Evolutionary conservation across 441 rosid genomes (phyloP).

Genomic region (Populus tomentosa): DNA sequence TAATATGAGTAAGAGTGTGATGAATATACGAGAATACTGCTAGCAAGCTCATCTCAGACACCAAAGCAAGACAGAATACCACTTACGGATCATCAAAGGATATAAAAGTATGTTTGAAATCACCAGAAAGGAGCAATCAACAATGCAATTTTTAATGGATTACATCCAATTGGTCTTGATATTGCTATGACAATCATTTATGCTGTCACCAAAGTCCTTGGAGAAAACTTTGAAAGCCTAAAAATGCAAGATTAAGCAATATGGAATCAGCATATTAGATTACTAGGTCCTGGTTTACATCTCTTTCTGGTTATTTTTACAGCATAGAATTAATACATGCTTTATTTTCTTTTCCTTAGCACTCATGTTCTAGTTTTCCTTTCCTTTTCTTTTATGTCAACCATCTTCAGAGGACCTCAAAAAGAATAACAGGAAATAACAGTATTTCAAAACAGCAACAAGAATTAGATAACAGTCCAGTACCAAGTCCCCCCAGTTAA

Average conservation of each 20-base stretch:
- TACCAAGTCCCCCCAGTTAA: background rate
- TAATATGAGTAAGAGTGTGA: constrained; percentile 16
- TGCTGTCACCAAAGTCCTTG: background rate
- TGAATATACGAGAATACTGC: background rate
- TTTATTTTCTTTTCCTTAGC: background rate
- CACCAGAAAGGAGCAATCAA: background rate
- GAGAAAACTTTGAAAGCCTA: background rate
- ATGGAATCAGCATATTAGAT: background rate
- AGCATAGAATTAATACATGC: background rate
- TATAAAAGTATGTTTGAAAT: background rate
- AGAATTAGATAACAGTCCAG: constrained; percentile 3
- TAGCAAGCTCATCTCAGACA: background rate
- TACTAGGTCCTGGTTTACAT: background rate
- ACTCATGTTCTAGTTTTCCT: background rate
- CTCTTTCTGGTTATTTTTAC: background rate
- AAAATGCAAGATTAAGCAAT: background rate
- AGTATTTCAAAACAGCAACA: background rate
- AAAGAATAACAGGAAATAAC: background rate
- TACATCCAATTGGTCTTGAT: background rate
- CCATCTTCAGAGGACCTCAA: background rate
- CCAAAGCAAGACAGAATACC: background rate
- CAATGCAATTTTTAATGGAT: background rate
- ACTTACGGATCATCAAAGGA: background rate
- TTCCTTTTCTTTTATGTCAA: background rate
- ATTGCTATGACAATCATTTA: background rate